Percentiles rank a stretch among this genome's conserved stretches.
Conservation (phyloP, 2,329 filamentous ascomycete genomes). For the Fusarium multiceps region DNA sequence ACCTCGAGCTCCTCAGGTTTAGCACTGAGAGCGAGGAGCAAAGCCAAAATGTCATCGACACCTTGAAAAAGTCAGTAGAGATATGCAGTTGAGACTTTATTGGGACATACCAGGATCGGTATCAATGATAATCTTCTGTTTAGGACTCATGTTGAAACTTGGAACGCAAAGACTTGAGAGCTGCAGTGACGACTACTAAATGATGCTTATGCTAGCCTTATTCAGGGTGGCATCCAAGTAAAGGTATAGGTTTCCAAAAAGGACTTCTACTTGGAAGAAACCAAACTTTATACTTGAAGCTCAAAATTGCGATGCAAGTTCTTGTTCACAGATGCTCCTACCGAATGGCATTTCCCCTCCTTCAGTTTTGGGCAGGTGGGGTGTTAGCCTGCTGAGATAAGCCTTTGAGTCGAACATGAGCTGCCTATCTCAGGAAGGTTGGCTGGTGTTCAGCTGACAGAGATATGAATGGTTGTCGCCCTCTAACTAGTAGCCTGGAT, state of each 20-base stretch:
- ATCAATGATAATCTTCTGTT: conserved; percentile 89
- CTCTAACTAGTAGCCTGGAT: not conserved
- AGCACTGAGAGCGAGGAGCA: conserved; percentile 86
- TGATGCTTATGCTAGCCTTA: not conserved
- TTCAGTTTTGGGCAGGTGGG: conserved; percentile 43
- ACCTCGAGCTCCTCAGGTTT: conserved; percentile 87
- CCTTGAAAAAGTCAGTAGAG: conserved; percentile 56
- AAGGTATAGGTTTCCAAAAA: not conserved
- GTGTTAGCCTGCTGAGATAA: conserved; percentile 43
- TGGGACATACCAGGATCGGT: conserved; percentile 80
- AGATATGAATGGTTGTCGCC: not conserved
- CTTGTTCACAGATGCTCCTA: conserved; percentile 5
- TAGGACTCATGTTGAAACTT: conserved; percentile 64
- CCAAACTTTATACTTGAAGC: conserved; percentile 1
- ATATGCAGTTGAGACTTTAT: too few relatives aligned
- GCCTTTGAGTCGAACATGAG: conserved; percentile 14
- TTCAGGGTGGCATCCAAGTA: not conserved
- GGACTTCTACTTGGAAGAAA: not conserved
- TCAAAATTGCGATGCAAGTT: conserved; percentile 8
- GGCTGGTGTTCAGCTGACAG: not conserved
- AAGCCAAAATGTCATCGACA: conserved; percentile 89
- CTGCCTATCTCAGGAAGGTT: conserved; percentile 2
- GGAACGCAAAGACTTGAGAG: not conserved
- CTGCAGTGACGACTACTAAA: not conserved
- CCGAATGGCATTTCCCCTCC: conserved; percentile 39